A percentile compares a stretch with the other conserved stretches of the same genome.
phyloP scores from a whole-genome alignment of 2,329 filamentous ascomycete genomes.

The Fusarium sp. region DNA sequence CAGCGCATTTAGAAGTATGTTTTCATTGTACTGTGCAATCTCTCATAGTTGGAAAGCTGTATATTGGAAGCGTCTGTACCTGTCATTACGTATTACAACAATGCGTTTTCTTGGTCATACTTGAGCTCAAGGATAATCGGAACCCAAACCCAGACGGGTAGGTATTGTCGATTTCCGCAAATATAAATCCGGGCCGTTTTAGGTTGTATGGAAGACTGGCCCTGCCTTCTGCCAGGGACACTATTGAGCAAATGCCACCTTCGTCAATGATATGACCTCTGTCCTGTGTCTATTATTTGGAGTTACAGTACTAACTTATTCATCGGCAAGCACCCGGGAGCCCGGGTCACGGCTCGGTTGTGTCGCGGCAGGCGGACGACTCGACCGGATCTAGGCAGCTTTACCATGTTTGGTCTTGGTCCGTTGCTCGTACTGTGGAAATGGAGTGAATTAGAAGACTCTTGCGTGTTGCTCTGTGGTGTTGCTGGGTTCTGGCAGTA shows the following conservation, averaged over 20 bases:
- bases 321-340: constrained; percentile 42
- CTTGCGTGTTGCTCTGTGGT: constrained; percentile 6
- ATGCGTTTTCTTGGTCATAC: constrained; percentile 8
- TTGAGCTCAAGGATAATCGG: constrained; percentile 15
- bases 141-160: constrained; percentile 27
- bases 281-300: constrained; percentile 6
- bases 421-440: constrained; percentile 18
- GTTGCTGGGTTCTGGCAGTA: constrained; percentile 17
- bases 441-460: constrained; percentile 20
- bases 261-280: not conserved
- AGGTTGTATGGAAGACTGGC: constrained; percentile 17
- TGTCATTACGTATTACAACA: constrained; percentile 6
- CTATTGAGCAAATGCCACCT: constrained; percentile 8
- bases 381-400: constrained; percentile 37
- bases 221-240: constrained; percentile 19
- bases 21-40: not conserved
- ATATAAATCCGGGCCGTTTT: constrained; percentile 21
- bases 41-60: not conserved
- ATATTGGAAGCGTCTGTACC: not conserved
- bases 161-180: constrained; percentile 16
- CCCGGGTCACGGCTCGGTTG: constrained; percentile 41
- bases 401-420: constrained; percentile 26
- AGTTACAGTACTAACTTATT: constrained; percentile 5
- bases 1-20: constrained; percentile 5
- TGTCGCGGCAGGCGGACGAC: constrained; percentile 36